Evolutionary conservation across 768 basidiomycete species (phyloP).

Genomic region (Inosperma sp.): DNA sequence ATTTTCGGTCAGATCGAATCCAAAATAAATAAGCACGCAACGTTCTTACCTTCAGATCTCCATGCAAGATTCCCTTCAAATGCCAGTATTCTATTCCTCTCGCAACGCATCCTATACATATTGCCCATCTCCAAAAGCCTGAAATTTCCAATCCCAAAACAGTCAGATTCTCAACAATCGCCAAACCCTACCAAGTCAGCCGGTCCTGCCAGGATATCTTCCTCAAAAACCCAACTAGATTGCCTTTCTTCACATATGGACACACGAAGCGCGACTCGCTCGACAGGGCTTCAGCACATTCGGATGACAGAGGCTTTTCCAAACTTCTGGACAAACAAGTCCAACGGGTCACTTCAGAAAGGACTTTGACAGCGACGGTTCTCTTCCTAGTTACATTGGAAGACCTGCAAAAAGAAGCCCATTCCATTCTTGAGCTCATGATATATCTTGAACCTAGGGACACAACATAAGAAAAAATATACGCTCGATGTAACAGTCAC

Average conservation of each 20-base stretch:
- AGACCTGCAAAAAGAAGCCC: slow-evolving; percentile 72
- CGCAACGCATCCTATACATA: slow-evolving; percentile 59
- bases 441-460: slow-evolving; percentile 61
- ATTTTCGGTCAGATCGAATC: background rate
- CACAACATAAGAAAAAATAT: slow-evolving; percentile 5
- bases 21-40: slow-evolving; percentile 4
- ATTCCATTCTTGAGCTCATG: slow-evolving; percentile 58
- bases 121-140: slow-evolving; percentile 36
- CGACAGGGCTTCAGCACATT: slow-evolving; percentile 70
- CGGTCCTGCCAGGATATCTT: slow-evolving; percentile 24
- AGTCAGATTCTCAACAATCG: slow-evolving; percentile 2
- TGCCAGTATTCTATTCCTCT: slow-evolving; percentile 83
- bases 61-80: slow-evolving; percentile 61
- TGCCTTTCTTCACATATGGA: slow-evolving; percentile 62
- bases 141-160: slow-evolving; percentile 10
- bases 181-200: slow-evolving; percentile 9
- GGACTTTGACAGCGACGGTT: slow-evolving; percentile 64
- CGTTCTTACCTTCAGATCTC: slow-evolving; percentile 76
- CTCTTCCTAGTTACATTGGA: slow-evolving; percentile 63
- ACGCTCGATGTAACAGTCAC: background rate
- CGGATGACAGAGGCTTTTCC: slow-evolving; percentile 60
- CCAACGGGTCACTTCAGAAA: slow-evolving; percentile 52
- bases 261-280: slow-evolving; percentile 72
- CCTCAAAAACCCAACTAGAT: slow-evolving; percentile 54
- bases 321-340: slow-evolving; percentile 62